A percentile compares a stretch with the other conserved stretches of the same genome.
phyloP scores from a whole-genome alignment of 805 yeast genomes.

The Sungouiozyma intestinalis region DNA sequence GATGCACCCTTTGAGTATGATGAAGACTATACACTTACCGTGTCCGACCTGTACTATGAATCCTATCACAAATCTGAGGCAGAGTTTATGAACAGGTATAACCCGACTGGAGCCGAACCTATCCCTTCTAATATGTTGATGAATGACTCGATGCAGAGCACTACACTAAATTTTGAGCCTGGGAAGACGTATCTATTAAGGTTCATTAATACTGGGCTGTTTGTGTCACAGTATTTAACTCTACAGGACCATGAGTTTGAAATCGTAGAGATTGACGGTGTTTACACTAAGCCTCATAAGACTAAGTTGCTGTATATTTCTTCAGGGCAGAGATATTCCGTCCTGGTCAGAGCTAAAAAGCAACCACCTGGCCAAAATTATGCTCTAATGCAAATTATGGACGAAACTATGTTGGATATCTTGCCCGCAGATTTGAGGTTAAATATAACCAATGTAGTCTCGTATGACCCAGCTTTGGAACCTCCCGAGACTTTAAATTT shows the following conservation, averaged over 20 bases:
- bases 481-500: constrained; percentile 15
- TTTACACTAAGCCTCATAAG: constrained; percentile 46
- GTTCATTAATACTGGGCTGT: constrained; percentile 57
- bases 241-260: constrained; percentile 64
- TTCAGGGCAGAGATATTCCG: constrained; percentile 75
- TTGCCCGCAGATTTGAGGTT: constrained; percentile 49
- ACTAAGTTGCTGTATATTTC: constrained; percentile 52
- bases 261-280: constrained; percentile 69
- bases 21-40: constrained; percentile 45
- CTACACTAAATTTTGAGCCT: constrained; percentile 43
- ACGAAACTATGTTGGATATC: constrained; percentile 57
- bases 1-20: constrained; percentile 49
- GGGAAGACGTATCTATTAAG: constrained; percentile 55
- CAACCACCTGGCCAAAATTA: constrained; percentile 35
- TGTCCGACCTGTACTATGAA: constrained; percentile 57
- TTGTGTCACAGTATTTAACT: constrained; percentile 60
- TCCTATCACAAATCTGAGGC: constrained; percentile 37
- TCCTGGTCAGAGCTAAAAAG: constrained; percentile 49
- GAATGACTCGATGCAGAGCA: constrained; percentile 50
- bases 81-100: constrained; percentile 49
- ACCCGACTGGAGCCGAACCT: constrained; percentile 83
- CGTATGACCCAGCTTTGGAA: constrained; percentile 34
- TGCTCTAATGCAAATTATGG: constrained; percentile 52
- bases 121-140: constrained; percentile 57
- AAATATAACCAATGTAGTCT: constrained; percentile 44